These are phyloP conservation scores for Viola odorata DNA, from an alignment of 345 rosid species.

Conservation along the genomic window DNA sequence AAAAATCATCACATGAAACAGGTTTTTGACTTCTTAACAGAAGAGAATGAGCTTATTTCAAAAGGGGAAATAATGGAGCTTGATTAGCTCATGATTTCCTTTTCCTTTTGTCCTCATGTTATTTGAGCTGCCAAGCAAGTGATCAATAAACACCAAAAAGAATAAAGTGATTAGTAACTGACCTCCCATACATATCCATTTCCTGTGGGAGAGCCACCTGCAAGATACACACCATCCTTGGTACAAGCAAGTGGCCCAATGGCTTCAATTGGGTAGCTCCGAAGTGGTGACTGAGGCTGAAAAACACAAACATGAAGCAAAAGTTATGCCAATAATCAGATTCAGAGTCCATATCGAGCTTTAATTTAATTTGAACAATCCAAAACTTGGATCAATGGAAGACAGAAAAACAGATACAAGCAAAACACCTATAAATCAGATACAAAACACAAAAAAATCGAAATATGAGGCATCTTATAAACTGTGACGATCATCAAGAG, in stretches of 20 bases:
- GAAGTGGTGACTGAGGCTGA: constrained; percentile 37
- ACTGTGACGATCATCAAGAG: too few relatives aligned
- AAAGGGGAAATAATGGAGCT: too few relatives aligned
- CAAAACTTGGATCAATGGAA: too few relatives aligned
- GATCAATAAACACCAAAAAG: background rate
- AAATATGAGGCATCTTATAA: too few relatives aligned
- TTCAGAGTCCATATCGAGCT: background rate
- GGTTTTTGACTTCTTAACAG: background rate
- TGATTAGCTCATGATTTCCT: too few relatives aligned
- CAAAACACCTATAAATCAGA: too few relatives aligned
- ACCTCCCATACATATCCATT: constrained; percentile 56
- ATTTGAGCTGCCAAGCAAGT: too few relatives aligned
- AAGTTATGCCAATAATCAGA: background rate
- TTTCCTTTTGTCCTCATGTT: background rate
- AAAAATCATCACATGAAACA: constrained; percentile 2
- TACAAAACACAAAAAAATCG: too few relatives aligned
- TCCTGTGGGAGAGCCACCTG: constrained; percentile 47
- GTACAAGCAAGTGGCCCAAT: constrained; percentile 43
- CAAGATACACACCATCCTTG: constrained; percentile 41
- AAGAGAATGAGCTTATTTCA: background rate
- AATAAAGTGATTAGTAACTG: constrained; percentile 1
- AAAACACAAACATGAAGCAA: background rate
- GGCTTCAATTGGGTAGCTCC: constrained; percentile 49
- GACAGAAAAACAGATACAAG: too few relatives aligned
- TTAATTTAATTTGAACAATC: too few relatives aligned